Conservation (phyloP, 495 filamentous ascomycete genomes). For the Achaetomiella virescens region DNA sequence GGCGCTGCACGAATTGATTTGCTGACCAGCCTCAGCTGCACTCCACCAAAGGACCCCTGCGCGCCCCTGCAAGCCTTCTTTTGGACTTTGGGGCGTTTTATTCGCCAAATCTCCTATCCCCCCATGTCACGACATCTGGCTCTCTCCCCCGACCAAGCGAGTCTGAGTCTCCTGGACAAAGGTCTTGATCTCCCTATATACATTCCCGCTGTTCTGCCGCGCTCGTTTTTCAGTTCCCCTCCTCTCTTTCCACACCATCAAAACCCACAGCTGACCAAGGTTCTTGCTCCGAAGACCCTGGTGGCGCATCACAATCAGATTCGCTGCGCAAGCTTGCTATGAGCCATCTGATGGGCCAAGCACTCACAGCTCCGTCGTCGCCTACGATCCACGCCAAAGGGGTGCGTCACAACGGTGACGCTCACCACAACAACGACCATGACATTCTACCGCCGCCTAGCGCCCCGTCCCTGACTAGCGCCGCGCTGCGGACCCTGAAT, state of each 20-base stretch:
- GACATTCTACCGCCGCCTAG: slow-evolving; percentile 20
- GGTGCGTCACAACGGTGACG: not conserved
- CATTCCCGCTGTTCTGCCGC: not conserved
- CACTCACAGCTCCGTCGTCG: slow-evolving; percentile 27
- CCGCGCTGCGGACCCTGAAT: slow-evolving; percentile 34
- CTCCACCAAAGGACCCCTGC: slow-evolving; percentile 11
- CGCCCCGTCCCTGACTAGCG: slow-evolving; percentile 29
- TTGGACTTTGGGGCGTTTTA: slow-evolving; percentile 3
- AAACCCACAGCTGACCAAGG: slow-evolving; percentile 21
- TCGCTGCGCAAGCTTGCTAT: slow-evolving; percentile 48
- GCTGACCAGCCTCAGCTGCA: slow-evolving; percentile 6
- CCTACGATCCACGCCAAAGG: slow-evolving; percentile 23
- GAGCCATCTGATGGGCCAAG: slow-evolving; percentile 34
- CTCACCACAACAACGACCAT: slow-evolving; percentile 12
- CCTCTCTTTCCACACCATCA: not conserved
- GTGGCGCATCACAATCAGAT: slow-evolving; percentile 28
- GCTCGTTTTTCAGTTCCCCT: not conserved
- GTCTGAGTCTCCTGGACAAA: slow-evolving; percentile 16
- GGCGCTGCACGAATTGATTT: slow-evolving; percentile 12
- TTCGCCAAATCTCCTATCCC: slow-evolving; percentile 9
- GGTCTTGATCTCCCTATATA: slow-evolving; percentile 12
- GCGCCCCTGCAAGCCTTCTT: slow-evolving; percentile 2
- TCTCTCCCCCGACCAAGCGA: slow-evolving; percentile 11
- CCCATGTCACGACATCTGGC: slow-evolving; percentile 23
- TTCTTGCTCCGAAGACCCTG: slow-evolving; percentile 19